phyloP scores from a whole-genome alignment of 257 asterid species.

The Oldenlandia corymbosa region DNA sequence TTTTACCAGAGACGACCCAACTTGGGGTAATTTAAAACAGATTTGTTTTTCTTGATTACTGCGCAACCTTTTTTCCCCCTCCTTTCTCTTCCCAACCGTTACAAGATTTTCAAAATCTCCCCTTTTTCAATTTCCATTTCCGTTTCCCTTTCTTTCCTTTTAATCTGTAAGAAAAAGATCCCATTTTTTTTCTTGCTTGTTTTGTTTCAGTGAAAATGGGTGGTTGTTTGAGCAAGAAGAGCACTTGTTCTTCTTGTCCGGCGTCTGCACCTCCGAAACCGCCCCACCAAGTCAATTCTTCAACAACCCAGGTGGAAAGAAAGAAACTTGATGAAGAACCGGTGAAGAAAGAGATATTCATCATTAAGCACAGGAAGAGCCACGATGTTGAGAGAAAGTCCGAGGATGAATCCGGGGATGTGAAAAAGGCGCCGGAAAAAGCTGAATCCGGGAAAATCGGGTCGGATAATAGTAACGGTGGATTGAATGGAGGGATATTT shows the following conservation, averaged over 20 bases:
- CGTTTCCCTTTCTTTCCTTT: constrained; percentile 1
- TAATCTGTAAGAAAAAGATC: no score
- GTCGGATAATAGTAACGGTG: constrained; percentile 6
- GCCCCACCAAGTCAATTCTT: constrained; percentile 34
- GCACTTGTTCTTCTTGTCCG: constrained; percentile 31
- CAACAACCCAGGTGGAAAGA: constrained; percentile 30
- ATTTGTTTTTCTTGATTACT: constrained; percentile 47
- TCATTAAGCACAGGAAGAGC: constrained; percentile 74
- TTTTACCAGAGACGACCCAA: no score
- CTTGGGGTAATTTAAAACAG: constrained; percentile 32
- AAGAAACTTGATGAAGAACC: constrained; percentile 36
- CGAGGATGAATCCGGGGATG: constrained; percentile 46
- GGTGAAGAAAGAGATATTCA: constrained; percentile 64
- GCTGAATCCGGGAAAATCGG: constrained; percentile 25
- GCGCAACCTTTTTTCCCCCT: constrained; percentile 27
- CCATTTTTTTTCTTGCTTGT: constrained; percentile 15
- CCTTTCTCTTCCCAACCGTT: constrained; percentile 15
- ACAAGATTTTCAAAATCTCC: constrained; percentile 8
- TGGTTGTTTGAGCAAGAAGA: constrained; percentile 88
- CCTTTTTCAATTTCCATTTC: no score
- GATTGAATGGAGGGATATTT: constrained; percentile 19
- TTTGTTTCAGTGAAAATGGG: constrained; percentile 48
- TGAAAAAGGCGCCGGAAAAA: constrained; percentile 24
- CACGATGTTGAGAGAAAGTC: constrained; percentile 52
- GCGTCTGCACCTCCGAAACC: constrained; percentile 26